Evolutionary conservation across 1,284 basidiomycete genomes (phyloP).

Genomic region (Vanrija sp.): DNA sequence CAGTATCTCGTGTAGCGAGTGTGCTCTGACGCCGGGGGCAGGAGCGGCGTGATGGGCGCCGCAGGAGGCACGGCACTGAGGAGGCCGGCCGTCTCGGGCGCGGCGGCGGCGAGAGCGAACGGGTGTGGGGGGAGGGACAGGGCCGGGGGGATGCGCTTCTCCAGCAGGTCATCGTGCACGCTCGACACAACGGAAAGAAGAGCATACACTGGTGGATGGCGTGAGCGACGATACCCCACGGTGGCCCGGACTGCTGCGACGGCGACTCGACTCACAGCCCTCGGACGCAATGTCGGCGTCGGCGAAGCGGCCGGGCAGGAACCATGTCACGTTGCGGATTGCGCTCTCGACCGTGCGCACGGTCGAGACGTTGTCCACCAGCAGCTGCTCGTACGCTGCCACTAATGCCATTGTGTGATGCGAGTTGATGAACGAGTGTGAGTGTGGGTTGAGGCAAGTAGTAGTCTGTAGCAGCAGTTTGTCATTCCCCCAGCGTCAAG

Average conservation of each 20-base stretch:
- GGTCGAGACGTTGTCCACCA: conserved; percentile 75
- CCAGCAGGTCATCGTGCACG: conserved; percentile 79
- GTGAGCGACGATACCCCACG: conserved; percentile 4
- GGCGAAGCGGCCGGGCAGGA: conserved; percentile 91
- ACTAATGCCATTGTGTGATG: conserved; percentile 17
- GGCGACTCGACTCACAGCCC: conserved; percentile 71
- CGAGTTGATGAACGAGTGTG: background rate
- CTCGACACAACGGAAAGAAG: conserved; percentile 41
- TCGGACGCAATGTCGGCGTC: conserved; percentile 92
- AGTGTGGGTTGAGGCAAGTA: no score
- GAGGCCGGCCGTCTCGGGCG: conserved; percentile 26
- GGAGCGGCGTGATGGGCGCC: conserved; percentile 22
- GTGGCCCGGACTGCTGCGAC: background rate
- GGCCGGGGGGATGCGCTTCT: conserved; percentile 60
- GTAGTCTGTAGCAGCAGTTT: no score
- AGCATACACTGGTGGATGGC: conserved; percentile 38
- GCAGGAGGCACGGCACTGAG: conserved; percentile 6
- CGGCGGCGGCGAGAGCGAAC: conserved; percentile 58
- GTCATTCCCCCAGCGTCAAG: no score
- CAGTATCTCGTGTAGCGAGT: conserved; percentile 71
- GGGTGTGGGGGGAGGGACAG: conserved; percentile 59
- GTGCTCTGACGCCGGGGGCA: conserved; percentile 43
- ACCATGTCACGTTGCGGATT: conserved; percentile 85
- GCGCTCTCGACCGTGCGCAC: conserved; percentile 84
- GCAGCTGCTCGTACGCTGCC: conserved; percentile 68